A percentile compares a stretch with the other conserved stretches of the same genome.
Conservation (phyloP, 768 basidiomycete species). For the Phanerochaete sordida region DNA sequence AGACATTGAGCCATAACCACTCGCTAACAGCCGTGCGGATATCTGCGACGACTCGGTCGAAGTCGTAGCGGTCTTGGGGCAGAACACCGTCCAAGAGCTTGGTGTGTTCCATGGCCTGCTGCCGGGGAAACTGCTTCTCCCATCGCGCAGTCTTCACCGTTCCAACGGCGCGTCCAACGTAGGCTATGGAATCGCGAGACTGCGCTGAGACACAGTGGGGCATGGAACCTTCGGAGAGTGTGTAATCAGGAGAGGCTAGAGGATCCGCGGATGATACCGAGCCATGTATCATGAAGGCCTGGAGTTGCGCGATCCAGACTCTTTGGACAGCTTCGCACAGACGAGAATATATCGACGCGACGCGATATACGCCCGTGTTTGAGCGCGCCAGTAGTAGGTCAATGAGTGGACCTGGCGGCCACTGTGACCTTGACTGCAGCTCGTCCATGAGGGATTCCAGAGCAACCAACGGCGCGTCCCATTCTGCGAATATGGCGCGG, state of each 20-base stretch:
- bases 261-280: slow-evolving; percentile 60
- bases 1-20: slow-evolving; percentile 90
- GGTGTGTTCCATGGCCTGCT: slow-evolving; percentile 63
- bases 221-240: slow-evolving; percentile 60
- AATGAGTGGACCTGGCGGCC: slow-evolving; percentile 77
- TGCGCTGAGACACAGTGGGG: slow-evolving; percentile 73
- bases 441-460: slow-evolving; percentile 62
- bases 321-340: slow-evolving; percentile 75
- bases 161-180: slow-evolving; percentile 83
- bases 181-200: slow-evolving; percentile 77
- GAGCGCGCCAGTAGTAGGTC: slow-evolving; percentile 72
- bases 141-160: slow-evolving; percentile 79
- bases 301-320: slow-evolving; percentile 83
- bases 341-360: slow-evolving; percentile 65
- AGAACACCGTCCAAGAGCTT: slow-evolving; percentile 61
- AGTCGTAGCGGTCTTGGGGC: slow-evolving; percentile 71
- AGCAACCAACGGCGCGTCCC: slow-evolving; percentile 83
- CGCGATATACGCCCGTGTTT: slow-evolving; percentile 73
- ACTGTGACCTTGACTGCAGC: slow-evolving; percentile 49
- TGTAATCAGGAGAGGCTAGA: slow-evolving; percentile 56
- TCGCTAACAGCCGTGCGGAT: slow-evolving; percentile 84
- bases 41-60: slow-evolving; percentile 70
- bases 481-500: slow-evolving; percentile 79
- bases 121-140: slow-evolving; percentile 72
- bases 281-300: slow-evolving; percentile 79